These are phyloP conservation scores for Taiozyma sp. DNA, from an alignment of 1,139 yeast species.

Conservation along the genomic window DNA sequence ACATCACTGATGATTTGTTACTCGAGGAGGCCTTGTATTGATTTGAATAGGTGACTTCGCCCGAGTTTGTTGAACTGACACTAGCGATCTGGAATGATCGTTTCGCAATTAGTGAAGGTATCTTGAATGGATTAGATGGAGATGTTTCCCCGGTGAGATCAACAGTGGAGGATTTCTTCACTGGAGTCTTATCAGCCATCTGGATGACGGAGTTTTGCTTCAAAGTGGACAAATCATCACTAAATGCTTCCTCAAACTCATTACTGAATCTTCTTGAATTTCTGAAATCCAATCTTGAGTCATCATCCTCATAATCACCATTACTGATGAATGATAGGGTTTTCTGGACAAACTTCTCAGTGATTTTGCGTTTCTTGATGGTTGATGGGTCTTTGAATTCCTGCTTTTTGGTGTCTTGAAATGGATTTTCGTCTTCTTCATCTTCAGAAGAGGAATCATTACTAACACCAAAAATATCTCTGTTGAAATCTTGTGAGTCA, in stretches of 20 bases:
- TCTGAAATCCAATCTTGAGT: slow-evolving; percentile 4
- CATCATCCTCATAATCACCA: slow-evolving; percentile 24
- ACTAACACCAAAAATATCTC: slow-evolving; percentile 14
- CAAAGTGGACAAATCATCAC: slow-evolving; percentile 41
- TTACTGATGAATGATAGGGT: slow-evolving; percentile 56
- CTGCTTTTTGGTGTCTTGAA: slow-evolving; percentile 18
- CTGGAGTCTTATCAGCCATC: slow-evolving; percentile 18
- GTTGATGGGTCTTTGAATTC: slow-evolving; percentile 11
- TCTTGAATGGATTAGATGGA: slow-evolving; percentile 29
- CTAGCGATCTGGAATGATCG: slow-evolving; percentile 28
- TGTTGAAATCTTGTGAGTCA: slow-evolving; percentile 30
- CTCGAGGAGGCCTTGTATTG: slow-evolving; percentile 53
- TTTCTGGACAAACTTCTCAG: slow-evolving; percentile 56
- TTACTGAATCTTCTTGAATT: slow-evolving; percentile 3
- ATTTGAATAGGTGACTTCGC: slow-evolving; percentile 53
- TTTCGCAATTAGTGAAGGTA: slow-evolving; percentile 40
- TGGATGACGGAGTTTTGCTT: slow-evolving; percentile 41
- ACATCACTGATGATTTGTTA: slow-evolving; percentile 54
- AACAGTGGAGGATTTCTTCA: slow-evolving; percentile 9
- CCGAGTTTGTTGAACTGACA: slow-evolving; percentile 29
- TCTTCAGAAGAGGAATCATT: slow-evolving; percentile 10
- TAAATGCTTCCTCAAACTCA: slow-evolving; percentile 18
- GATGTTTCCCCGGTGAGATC: slow-evolving; percentile 27
- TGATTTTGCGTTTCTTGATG: slow-evolving; percentile 28
- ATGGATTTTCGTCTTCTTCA: slow-evolving; percentile 18